Percentiles rank a stretch among this genome's conserved stretches.
phyloP scores from a whole-genome alignment of 2,329 filamentous ascomycete genomes.

The Macrophomina pseudophaseolina region DNA sequence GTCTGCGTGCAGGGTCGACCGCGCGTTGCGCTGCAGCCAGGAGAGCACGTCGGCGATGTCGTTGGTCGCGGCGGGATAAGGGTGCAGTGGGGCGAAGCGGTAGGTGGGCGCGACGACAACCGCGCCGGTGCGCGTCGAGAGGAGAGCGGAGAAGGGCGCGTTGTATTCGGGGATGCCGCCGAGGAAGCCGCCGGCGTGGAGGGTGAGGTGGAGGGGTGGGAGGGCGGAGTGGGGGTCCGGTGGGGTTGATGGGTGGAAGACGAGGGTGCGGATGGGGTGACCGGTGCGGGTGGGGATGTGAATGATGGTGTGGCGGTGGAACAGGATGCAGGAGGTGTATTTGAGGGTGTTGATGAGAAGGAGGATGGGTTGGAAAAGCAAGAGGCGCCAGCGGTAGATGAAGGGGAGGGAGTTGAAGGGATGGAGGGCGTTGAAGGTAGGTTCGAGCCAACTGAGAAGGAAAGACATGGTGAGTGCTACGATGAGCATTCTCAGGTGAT shows the following conservation, averaged over 20 bases:
- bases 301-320: slow-evolving; percentile 37
- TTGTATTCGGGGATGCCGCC: slow-evolving; percentile 50
- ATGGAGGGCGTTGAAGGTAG: slow-evolving; percentile 7
- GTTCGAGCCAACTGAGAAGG: slow-evolving; percentile 2
- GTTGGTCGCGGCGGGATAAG: slow-evolving; percentile 49
- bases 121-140: slow-evolving; percentile 49
- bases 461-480: not conserved
- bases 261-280: slow-evolving; percentile 51
- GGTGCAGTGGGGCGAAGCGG: slow-evolving; percentile 47
- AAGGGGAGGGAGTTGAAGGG: slow-evolving; percentile 46
- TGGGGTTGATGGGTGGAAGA: slow-evolving; percentile 51
- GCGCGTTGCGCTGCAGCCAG: slow-evolving; percentile 38
- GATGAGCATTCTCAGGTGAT: not conserved
- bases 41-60: slow-evolving; percentile 52
- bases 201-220: slow-evolving; percentile 51
- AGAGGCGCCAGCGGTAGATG: slow-evolving; percentile 51
- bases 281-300: slow-evolving; percentile 46
- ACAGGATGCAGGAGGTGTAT: slow-evolving; percentile 29
- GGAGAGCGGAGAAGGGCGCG: slow-evolving; percentile 40
- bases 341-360: slow-evolving; percentile 29
- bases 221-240: slow-evolving; percentile 43
- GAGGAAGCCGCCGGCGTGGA: slow-evolving; percentile 53
- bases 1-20: slow-evolving; percentile 41
- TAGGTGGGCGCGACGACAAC: slow-evolving; percentile 48
- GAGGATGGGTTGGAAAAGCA: slow-evolving; percentile 49